Percentiles rank a stretch among this genome's conserved stretches.
Evolutionary conservation across 768 basidiomycete genomes (phyloP).

Genomic region (Pulveroboletus sp.): DNA sequence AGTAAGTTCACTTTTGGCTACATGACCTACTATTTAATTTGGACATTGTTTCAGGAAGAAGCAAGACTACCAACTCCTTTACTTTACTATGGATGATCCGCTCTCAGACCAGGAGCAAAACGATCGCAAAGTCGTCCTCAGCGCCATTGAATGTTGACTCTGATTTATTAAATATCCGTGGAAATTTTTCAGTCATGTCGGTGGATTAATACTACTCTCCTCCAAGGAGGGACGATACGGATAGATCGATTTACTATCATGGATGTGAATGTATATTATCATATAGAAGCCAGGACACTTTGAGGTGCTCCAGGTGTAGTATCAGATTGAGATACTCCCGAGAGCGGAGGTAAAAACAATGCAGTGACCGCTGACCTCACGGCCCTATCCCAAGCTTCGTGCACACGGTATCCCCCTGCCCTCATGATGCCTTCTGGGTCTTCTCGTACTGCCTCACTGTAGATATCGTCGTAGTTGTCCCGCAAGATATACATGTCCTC

Average conservation of each 20-base stretch:
- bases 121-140: conserved; percentile 48
- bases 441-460: conserved; percentile 70
- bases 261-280: conserved; percentile 8
- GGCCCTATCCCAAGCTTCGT: conserved; percentile 85
- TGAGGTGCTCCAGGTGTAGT: conserved; percentile 24
- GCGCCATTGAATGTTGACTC: conserved; percentile 34
- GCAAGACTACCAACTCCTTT: conserved; percentile 75
- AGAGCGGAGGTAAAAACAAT: conserved; percentile 55
- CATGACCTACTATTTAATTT: neutral
- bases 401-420: conserved; percentile 75
- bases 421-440: conserved; percentile 77
- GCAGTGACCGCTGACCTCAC: conserved; percentile 69
- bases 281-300: conserved; percentile 42
- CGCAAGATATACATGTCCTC: conserved; percentile 58
- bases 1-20: conserved; percentile 33
- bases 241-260: neutral
- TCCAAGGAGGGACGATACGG: neutral
- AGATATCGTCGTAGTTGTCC: conserved; percentile 64
- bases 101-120: conserved; percentile 50
- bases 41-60: conserved; percentile 20
- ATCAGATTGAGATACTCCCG: conserved; percentile 22
- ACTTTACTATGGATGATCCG: conserved; percentile 68
- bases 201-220: neutral
- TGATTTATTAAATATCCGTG: neutral
- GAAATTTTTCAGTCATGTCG: neutral